Percentiles rank a stretch among this genome's conserved stretches.
Evolutionary conservation across 495 filamentous ascomycete genomes (phyloP).

Genomic region (Daldinia childiae): DNA sequence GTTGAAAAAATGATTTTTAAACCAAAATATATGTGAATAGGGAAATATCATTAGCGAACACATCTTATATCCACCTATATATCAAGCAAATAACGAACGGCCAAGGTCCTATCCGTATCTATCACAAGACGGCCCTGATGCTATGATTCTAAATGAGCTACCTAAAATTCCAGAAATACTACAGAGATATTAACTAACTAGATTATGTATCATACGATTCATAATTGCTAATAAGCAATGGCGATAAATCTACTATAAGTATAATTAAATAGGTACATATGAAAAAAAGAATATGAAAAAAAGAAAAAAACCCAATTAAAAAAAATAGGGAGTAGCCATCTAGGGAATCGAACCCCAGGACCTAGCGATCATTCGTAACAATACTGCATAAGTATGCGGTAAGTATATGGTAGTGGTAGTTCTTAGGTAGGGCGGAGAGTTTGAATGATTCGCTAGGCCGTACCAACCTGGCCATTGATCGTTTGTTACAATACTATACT

Average conservation of each 20-base stretch:
- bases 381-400: not conserved
- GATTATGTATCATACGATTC: no score
- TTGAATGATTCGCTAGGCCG: conserved; percentile 12
- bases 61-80: no score
- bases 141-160: no score
- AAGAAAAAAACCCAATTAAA: no score
- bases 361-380: not conserved
- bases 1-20: no score
- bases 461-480: conserved; percentile 16
- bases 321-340: no score
- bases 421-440: not conserved
- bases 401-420: not conserved
- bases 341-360: conserved; percentile 22
- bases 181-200: no score
- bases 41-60: not conserved
- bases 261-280: not conserved
- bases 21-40: not conserved
- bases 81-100: no score
- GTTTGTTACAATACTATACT: not conserved
- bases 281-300: not conserved
- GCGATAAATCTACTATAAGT: not conserved
- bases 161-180: no score
- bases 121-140: no score
- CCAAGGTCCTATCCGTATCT: no score
- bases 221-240: no score